Conservation (phyloP, 176 grass and related monocot genomes). For the Aegilops tauschii region DNA sequence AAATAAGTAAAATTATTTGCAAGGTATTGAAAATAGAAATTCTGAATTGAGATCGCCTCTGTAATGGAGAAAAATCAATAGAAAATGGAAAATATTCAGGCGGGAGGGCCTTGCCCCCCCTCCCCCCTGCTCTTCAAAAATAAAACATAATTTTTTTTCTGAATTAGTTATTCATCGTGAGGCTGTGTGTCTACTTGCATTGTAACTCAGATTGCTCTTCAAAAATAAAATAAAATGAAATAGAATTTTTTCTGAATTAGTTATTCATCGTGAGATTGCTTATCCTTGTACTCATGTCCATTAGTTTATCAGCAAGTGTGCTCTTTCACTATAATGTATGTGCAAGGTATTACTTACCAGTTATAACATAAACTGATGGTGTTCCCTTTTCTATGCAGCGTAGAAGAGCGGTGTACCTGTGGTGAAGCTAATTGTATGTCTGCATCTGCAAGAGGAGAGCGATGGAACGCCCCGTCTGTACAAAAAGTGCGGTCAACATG, state of each 20-base stretch:
- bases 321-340: constrained; percentile 9
- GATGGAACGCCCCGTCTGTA: background rate
- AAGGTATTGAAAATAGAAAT: background rate
- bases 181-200: background rate
- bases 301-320: background rate
- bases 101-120: too few relatives aligned
- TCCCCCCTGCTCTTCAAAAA: too few relatives aligned
- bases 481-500: background rate
- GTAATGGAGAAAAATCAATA: too few relatives aligned
- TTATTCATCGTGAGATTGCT: background rate
- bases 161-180: background rate
- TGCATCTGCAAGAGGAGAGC: background rate
- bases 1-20: background rate
- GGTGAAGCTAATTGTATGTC: background rate
- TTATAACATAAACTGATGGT: background rate
- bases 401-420: background rate
- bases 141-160: background rate
- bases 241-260: too few relatives aligned
- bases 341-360: background rate
- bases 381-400: constrained; percentile 12
- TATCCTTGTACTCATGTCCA: background rate
- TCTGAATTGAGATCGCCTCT: background rate
- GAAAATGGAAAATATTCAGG: too few relatives aligned
- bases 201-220: background rate
- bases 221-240: too few relatives aligned